phyloP scores from a whole-genome alignment of 139 green algal genomes.

The Limnomonas spitsbergensis region DNA sequence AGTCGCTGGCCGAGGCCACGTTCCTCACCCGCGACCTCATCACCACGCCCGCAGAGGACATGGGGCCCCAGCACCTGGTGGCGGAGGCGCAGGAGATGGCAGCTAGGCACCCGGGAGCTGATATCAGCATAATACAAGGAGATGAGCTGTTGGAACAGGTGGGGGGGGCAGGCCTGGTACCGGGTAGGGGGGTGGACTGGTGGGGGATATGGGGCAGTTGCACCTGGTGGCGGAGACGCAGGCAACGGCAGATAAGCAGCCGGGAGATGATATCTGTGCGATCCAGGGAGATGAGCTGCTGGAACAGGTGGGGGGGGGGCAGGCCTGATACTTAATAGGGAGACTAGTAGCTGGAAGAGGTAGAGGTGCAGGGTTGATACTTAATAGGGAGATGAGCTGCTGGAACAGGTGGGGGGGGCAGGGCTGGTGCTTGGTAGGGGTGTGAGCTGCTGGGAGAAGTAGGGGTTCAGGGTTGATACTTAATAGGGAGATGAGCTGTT shows the following conservation, averaged over 20 bases:
- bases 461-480: too few species aligned
- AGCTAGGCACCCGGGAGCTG: slow-evolving; percentile 34
- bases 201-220: slow-evolving; percentile 54
- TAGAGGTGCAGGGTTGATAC: too few species aligned
- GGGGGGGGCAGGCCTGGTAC: too few species aligned
- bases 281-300: slow-evolving; percentile 55
- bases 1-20: slow-evolving; percentile 22
- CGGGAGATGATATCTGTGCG: slow-evolving; percentile 17
- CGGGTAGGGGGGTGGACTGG: too few species aligned
- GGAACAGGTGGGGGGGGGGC: not conserved
- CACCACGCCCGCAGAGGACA: slow-evolving; percentile 64
- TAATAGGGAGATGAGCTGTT: slow-evolving; percentile 59
- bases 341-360: slow-evolving; percentile 59
- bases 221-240: slow-evolving; percentile 49
- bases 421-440: too few species aligned
- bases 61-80: slow-evolving; percentile 54
- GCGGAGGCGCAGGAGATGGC: slow-evolving; percentile 49
- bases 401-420: slow-evolving; percentile 25
- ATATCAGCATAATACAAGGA: slow-evolving; percentile 26
- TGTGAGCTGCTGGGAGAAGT: too few species aligned
- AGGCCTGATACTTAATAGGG: too few species aligned
- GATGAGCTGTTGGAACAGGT: slow-evolving; percentile 50
- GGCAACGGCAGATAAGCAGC: slow-evolving; percentile 41
- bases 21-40: slow-evolving; percentile 56
- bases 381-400: slow-evolving; percentile 53